Percentiles rank a stretch among this genome's conserved stretches.
Evolutionary conservation across 2,329 filamentous ascomycete genomes (phyloP).

Genomic region (Aspergillus intermedius): DNA sequence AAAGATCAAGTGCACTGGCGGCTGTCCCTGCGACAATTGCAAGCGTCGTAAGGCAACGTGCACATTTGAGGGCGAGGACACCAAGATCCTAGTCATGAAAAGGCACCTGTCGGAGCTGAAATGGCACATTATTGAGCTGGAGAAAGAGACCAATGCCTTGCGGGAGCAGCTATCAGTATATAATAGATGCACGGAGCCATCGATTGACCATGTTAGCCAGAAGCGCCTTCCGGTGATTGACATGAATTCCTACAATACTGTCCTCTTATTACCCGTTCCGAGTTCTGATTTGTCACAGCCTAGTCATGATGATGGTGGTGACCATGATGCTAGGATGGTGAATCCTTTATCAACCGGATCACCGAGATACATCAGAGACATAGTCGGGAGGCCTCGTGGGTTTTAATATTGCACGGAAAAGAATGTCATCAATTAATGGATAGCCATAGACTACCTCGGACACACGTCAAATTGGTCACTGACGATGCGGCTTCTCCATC

Average conservation of each 20-base stretch:
- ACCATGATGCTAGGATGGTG: conserved; percentile 22
- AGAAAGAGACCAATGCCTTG: conserved; percentile 20
- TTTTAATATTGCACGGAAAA: conserved; percentile 1
- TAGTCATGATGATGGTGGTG: neutral
- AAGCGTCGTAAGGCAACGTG: conserved; percentile 39
- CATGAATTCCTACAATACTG: too few species aligned
- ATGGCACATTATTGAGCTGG: conserved; percentile 32
- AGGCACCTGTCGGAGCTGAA: neutral
- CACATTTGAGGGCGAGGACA: conserved; percentile 41
- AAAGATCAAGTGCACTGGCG: conserved; percentile 42
- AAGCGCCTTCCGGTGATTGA: conserved; percentile 5
- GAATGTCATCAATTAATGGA: too few species aligned
- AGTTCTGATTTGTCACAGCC: too few species aligned
- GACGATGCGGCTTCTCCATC: conserved; percentile 43
- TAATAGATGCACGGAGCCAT: conserved; percentile 1
- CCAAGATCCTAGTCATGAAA: conserved; percentile 44
- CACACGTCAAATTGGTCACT: conserved; percentile 55
- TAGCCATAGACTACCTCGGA: conserved; percentile 39
- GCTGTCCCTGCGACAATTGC: conserved; percentile 40
- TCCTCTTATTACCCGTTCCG: too few species aligned
- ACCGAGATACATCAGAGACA: conserved; percentile 38
- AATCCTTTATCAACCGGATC: conserved; percentile 40
- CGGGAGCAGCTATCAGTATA: conserved; percentile 5
- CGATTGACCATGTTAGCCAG: conserved; percentile 8
- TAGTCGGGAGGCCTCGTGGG: conserved; percentile 40